These are phyloP conservation scores for Pelargonium cotyledonis DNA, from an alignment of 441 rosid species.

Conservation along the genomic window DNA sequence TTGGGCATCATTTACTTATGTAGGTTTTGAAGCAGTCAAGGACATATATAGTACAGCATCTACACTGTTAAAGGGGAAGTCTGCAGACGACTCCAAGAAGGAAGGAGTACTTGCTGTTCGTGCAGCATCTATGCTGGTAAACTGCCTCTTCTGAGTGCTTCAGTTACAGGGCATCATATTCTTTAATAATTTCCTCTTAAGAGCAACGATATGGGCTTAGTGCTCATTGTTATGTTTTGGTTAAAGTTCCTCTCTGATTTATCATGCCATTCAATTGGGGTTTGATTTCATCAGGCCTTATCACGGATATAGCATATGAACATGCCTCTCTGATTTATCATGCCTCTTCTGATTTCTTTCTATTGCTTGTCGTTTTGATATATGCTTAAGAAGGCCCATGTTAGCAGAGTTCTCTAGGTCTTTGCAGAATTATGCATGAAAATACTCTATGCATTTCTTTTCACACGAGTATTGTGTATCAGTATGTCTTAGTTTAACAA, in stretches of 20 bases:
- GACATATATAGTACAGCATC: constrained; percentile 52
- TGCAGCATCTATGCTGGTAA: constrained; percentile 97
- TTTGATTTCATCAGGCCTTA: constrained; percentile 1
- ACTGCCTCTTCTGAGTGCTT: constrained; percentile 13
- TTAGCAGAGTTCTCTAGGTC: neutral
- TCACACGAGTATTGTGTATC: neutral
- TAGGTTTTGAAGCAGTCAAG: constrained; percentile 44
- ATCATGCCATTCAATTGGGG: neutral
- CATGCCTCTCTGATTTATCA: too few species aligned
- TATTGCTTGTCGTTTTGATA: neutral
- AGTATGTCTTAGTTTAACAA: neutral
- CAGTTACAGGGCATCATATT: neutral
- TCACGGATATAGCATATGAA: neutral
- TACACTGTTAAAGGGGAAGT: constrained; percentile 45
- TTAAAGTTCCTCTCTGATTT: neutral
- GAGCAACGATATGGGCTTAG: neutral
- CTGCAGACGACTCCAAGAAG: constrained; percentile 50
- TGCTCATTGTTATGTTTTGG: neutral
- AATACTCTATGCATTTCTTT: neutral
- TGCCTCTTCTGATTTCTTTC: neutral
- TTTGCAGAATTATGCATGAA: neutral
- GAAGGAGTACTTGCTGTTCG: constrained; percentile 77
- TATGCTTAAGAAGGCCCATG: neutral
- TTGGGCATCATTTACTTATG: constrained; percentile 36
- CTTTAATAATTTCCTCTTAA: neutral